A percentile compares a stretch with the other conserved stretches of the same genome.
phyloP scores from a whole-genome alignment of 148 eudicot genomes.

The Agrostemma githago region DNA sequence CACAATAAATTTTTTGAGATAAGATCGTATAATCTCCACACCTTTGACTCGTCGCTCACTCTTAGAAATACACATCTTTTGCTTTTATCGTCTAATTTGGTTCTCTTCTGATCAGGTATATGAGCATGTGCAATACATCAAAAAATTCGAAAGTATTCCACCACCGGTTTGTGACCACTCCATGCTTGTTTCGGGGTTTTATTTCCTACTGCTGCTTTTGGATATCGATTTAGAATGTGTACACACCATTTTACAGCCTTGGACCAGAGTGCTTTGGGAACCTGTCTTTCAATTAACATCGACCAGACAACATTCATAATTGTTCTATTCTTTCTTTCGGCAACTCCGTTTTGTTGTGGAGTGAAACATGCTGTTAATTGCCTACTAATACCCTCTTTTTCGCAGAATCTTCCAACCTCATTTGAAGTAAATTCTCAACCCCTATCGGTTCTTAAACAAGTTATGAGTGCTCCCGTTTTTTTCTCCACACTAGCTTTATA shows the following conservation, averaged over 20 bases:
- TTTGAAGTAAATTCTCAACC: too few relatives aligned
- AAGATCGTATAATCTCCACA: not conserved
- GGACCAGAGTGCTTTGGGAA: too few relatives aligned
- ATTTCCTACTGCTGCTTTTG: not conserved
- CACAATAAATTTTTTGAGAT: not conserved
- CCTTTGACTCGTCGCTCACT: not conserved
- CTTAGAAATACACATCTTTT: not conserved
- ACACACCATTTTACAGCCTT: not conserved
- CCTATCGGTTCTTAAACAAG: too few relatives aligned
- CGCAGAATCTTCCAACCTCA: too few relatives aligned
- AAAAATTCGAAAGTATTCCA: not conserved
- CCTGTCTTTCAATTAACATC: too few relatives aligned
- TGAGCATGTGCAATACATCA: constrained; percentile 2
- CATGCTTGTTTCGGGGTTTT: constrained; percentile 9
- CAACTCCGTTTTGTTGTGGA: constrained; percentile 5
- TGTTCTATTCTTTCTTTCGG: constrained; percentile 12
- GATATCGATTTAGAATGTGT: too few relatives aligned
- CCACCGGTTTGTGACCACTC: not conserved
- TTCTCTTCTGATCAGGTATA: too few relatives aligned
- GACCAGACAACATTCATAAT: too few relatives aligned
- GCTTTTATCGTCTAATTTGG: too few relatives aligned
- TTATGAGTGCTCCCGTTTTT: too few relatives aligned
- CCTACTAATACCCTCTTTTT: not conserved
- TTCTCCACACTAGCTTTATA: too few relatives aligned
- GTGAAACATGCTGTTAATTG: not conserved